Conservation (phyloP, 371 early-diverging fungal species). For the Saksenaea oblongispora region DNA sequence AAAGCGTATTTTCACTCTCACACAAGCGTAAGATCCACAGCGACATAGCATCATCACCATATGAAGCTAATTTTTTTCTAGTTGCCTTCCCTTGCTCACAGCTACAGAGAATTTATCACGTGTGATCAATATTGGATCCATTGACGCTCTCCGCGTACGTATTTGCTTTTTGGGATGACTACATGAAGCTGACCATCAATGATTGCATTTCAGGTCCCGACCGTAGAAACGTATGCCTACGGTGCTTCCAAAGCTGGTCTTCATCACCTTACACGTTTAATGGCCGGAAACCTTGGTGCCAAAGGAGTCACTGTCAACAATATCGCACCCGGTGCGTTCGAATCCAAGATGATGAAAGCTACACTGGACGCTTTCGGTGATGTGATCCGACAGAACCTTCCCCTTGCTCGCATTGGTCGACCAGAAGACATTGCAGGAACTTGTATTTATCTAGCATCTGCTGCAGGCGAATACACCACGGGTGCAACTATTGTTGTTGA, state of each 20-base stretch:
- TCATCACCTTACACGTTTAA: constrained; percentile 70
- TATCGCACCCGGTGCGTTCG: constrained; percentile 89
- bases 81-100: constrained; percentile 75
- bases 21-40: constrained; percentile 65
- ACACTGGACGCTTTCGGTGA: constrained; percentile 65
- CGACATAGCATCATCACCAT: background rate
- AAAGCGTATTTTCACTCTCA: constrained; percentile 80
- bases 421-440: constrained; percentile 90
- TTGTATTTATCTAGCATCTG: constrained; percentile 75
- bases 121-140: constrained; percentile 70
- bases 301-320: constrained; percentile 79
- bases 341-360: constrained; percentile 87
- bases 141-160: constrained; percentile 66
- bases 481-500: constrained; percentile 86
- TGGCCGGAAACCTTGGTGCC: constrained; percentile 65
- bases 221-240: constrained; percentile 68
- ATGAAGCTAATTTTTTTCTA: constrained; percentile 9
- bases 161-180: background rate
- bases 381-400: constrained; percentile 56
- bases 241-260: constrained; percentile 80
- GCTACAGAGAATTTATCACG: constrained; percentile 43
- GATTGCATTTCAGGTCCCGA: constrained; percentile 8
- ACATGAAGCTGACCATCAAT: background rate
- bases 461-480: constrained; percentile 81
- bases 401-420: constrained; percentile 74